Conservation (phyloP, 257 asterid species). For the Plantago elongata region DNA sequence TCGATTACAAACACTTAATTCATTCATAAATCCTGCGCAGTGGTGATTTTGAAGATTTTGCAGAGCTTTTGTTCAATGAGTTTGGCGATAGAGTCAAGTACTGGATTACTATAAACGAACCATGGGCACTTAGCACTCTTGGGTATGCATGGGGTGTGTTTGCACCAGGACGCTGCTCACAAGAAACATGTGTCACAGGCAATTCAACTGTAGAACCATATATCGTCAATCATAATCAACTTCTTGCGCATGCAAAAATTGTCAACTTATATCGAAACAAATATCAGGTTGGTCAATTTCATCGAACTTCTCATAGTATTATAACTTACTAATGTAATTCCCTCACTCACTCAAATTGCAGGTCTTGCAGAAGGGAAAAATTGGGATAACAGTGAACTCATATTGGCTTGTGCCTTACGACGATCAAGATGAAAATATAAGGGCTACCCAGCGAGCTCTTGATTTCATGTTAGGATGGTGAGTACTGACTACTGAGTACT, state of each 20-base stretch:
- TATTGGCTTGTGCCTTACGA: slow-evolving; percentile 38
- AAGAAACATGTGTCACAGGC: slow-evolving; percentile 37
- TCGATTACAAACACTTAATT: too few species aligned
- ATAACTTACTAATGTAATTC: not conserved
- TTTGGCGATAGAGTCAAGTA: slow-evolving; percentile 56
- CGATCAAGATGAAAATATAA: slow-evolving; percentile 20
- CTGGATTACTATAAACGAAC: slow-evolving; percentile 58
- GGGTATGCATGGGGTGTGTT: slow-evolving; percentile 33
- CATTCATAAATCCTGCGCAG: too few species aligned
- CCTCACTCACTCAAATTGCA: not conserved
- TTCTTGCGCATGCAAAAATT: slow-evolving; percentile 36
- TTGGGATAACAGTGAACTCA: slow-evolving; percentile 31
- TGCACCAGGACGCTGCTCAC: slow-evolving; percentile 56
- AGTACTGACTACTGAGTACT: slow-evolving; percentile 6
- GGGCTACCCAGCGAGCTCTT: slow-evolving; percentile 41
- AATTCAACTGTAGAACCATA: slow-evolving; percentile 46
- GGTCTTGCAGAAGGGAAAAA: slow-evolving; percentile 34
- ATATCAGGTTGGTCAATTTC: slow-evolving; percentile 31
- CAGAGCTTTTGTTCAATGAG: slow-evolving; percentile 37
- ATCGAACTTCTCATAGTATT: not conserved
- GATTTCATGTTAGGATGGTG: slow-evolving; percentile 74
- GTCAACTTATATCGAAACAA: slow-evolving; percentile 34
- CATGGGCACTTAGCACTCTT: slow-evolving; percentile 32
- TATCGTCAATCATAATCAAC: slow-evolving; percentile 31
- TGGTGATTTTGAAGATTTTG: slow-evolving; percentile 32